Evolutionary conservation across 352 stramenopile species (phyloP).

Genomic region (Phytopythium aichiense): DNA sequence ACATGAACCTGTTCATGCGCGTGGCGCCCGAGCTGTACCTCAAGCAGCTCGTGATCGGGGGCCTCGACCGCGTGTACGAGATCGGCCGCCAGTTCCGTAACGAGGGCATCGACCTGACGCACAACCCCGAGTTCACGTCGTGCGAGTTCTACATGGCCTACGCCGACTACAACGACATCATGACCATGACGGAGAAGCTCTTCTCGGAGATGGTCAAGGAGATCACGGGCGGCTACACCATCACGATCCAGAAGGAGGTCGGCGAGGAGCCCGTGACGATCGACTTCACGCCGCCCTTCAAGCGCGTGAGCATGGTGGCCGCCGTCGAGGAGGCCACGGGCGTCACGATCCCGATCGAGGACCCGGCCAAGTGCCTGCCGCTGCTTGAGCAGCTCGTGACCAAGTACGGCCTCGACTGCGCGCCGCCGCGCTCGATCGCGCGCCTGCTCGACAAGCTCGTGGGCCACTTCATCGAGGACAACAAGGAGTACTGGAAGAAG

Average conservation of each 20-base stretch:
- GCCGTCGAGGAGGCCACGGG: conserved; percentile 69
- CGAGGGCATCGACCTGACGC: conserved; percentile 96
- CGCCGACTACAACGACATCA: conserved; percentile 98
- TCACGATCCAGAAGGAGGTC: conserved; percentile 89
- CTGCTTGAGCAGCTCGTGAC: conserved; percentile 63
- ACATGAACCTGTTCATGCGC: conserved; percentile 96
- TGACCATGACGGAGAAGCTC: conserved; percentile 94
- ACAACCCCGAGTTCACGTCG: conserved; percentile 99
- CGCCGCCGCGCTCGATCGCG: conserved; percentile 63
- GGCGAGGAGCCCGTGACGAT: conserved; percentile 81
- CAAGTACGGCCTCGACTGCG: conserved; percentile 74
- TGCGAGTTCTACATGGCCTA: conserved; percentile 99
- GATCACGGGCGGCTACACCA: conserved; percentile 83
- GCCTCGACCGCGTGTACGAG: conserved; percentile 98
- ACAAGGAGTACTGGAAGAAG: conserved; percentile 88
- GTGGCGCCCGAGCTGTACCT: conserved; percentile 98
- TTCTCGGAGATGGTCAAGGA: conserved; percentile 90
- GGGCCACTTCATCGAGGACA: conserved; percentile 86
- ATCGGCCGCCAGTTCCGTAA: conserved; percentile 99
- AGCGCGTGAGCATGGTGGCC: conserved; percentile 92
- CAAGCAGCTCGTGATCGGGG: conserved; percentile 97
- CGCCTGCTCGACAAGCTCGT: conserved; percentile 88
- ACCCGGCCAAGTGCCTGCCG: conserved; percentile 51
- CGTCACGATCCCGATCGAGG: conserved; percentile 65
- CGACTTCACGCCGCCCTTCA: conserved; percentile 94